Evolutionary conservation across 176 grass and related monocot species (phyloP).

Genomic region (Cymbopogon citratus): DNA sequence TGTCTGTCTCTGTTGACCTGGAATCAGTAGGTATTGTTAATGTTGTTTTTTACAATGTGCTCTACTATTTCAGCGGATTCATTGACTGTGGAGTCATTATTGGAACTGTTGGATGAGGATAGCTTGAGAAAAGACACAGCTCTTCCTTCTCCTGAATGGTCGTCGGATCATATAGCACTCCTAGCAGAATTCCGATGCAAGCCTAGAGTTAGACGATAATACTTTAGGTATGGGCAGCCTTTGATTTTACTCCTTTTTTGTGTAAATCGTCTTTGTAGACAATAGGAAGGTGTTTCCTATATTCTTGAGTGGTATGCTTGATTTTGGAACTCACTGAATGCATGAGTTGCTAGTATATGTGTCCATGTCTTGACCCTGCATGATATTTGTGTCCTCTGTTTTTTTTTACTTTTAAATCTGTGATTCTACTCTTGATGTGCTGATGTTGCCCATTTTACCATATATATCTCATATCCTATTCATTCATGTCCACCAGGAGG

Average conservation of each 20-base stretch:
- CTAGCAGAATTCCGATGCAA: conserved; percentile 84
- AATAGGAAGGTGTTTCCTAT: background rate
- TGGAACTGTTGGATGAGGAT: conserved; percentile 92
- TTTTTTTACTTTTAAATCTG: background rate
- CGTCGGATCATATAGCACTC: conserved; percentile 86
- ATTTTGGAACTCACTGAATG: background rate
- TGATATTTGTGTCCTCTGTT: background rate
- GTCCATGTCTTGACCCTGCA: background rate
- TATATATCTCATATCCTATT: background rate
- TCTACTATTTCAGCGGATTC: conserved; percentile 68
- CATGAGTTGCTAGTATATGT: background rate
- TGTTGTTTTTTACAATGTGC: background rate
- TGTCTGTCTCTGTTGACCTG: background rate
- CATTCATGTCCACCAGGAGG: background rate
- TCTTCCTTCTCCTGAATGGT: conserved; percentile 89
- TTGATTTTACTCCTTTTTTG: background rate
- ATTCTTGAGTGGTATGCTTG: background rate
- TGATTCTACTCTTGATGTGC: background rate
- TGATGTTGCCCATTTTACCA: background rate
- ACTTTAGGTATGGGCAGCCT: conserved; percentile 33
- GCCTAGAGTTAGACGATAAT: conserved; percentile 60
- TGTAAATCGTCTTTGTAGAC: background rate
- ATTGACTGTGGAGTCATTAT: conserved; percentile 69
- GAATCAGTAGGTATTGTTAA: conserved; percentile 9
- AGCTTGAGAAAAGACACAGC: conserved; percentile 83